A percentile compares a stretch with the other conserved stretches of the same genome.
Conservation (phyloP, 495 filamentous ascomycete genomes). For the Acidomyces sp. region DNA sequence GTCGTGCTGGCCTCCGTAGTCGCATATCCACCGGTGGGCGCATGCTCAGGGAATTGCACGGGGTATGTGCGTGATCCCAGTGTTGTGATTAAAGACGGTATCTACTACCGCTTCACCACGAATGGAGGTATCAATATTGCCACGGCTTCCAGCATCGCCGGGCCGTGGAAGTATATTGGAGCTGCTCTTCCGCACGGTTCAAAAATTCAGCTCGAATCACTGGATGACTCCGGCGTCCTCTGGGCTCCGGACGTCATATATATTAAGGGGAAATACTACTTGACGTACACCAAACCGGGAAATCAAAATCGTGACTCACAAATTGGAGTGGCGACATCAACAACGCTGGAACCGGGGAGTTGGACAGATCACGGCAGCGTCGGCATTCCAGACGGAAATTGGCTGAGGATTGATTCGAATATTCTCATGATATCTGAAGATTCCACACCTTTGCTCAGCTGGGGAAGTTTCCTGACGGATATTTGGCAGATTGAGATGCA, state of each 20-base stretch:
- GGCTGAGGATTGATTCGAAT: conserved; percentile 49
- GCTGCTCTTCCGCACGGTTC: conserved; percentile 40
- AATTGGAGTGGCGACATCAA: conserved; percentile 57
- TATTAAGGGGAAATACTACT: conserved; percentile 46
- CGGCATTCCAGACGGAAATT: conserved; percentile 4
- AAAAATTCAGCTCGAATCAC: conserved; percentile 39
- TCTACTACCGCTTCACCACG: conserved; percentile 62
- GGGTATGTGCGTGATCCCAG: neutral
- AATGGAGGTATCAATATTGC: conserved; percentile 46
- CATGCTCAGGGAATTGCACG: neutral
- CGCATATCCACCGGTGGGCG: neutral
- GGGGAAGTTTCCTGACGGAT: conserved; percentile 59
- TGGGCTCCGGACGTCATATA: conserved; percentile 58
- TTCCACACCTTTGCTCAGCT: conserved; percentile 40
- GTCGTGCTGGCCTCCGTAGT: neutral
- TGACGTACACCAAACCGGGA: conserved; percentile 56
- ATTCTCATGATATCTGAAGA: conserved; percentile 36
- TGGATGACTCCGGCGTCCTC: conserved; percentile 40
- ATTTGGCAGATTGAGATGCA: conserved; percentile 39
- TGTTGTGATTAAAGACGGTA: conserved; percentile 36
- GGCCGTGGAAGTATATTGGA: conserved; percentile 54
- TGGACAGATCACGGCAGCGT: conserved; percentile 47
- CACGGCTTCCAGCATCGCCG: conserved; percentile 42
- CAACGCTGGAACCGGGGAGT: conserved; percentile 43
- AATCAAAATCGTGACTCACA: conserved; percentile 50